Evolutionary conservation across 2,329 filamentous ascomycete genomes (phyloP).

Genomic region (Fusarium tjaetaba): DNA sequence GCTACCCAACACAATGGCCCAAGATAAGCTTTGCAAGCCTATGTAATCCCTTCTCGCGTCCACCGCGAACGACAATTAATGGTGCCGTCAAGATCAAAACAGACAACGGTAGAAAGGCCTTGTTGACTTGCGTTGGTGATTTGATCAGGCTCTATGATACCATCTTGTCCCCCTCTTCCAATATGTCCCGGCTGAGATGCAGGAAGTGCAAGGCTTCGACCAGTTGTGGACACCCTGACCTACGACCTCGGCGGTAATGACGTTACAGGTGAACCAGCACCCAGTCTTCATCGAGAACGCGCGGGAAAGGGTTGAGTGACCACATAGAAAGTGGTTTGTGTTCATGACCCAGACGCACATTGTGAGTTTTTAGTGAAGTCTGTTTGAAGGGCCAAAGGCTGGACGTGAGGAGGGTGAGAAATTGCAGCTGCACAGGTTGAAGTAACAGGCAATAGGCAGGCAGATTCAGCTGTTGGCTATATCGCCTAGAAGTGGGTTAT

Average conservation of each 20-base stretch:
- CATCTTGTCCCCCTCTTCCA: background rate
- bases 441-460: too few relatives aligned
- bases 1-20: too few relatives aligned
- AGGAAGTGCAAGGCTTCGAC: background rate
- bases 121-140: too few relatives aligned
- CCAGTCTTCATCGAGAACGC: background rate
- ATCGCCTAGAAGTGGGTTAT: too few relatives aligned
- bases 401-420: background rate
- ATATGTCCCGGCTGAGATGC: background rate
- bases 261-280: background rate
- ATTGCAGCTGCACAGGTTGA: background rate
- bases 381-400: rapidly evolving
- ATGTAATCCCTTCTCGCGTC: too few relatives aligned
- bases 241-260: background rate
- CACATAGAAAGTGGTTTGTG: background rate
- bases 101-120: too few relatives aligned
- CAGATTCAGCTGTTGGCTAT: background rate
- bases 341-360: slow-evolving; percentile 1
- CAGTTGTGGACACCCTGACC: background rate
- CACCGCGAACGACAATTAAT: too few relatives aligned
- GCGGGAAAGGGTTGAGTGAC: background rate
- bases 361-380: rapidly evolving
- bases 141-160: background rate
- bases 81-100: too few relatives aligned
- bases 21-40: too few relatives aligned